Evolutionary conservation across 768 basidiomycete species (phyloP), one percentile per base, ranked within the genome.

Genomic region (Lactarius evosmus): DNA sequence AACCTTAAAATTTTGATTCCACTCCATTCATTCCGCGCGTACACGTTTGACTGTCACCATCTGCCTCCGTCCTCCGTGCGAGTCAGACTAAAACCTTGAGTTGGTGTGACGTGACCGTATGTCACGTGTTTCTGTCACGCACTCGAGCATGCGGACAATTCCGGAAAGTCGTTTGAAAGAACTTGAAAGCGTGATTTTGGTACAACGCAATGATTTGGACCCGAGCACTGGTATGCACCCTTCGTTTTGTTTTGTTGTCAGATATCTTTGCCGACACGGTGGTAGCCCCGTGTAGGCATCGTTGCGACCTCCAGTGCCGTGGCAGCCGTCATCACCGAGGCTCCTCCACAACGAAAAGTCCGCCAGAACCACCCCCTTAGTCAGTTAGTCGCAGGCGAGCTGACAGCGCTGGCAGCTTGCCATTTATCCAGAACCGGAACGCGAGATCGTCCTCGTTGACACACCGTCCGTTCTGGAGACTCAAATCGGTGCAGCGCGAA

Each of bases 381-480:
- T n/a, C 41, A 17, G 40, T 38, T 63, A 19, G 33, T 19, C 25
- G 8, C 16, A 16, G n/a, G n/a, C 16, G 19, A 32, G 34, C 30
- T 53, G 58, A 55, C 12, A 25, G 17, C 33, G 7, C 63, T 22
- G 27, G n/a, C 73, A 98, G 95, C 84, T 89, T 57, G 84, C 93
- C 30, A 91, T 98, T 77, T 97, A 98, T 78, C 82, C 91, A 2
- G 69, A 74, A 6, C 79, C 83, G 2, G 80, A 81, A 12, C 76
- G 82, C 7, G 85, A 89, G 14, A 75, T 93, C 41, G 69, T 91
- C 27, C 83, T 98, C 8, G 81, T 91, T 55, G 88, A 92, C 67
- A 81, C 80, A 4, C 87, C 86, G 2, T 88, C 90, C 1, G 82
- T 83, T 22, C 82, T 98, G 33, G 89, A 95, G 74, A 77, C 80